Base-by-base conservation (phyloP, 2,329 filamentous ascomycete genomes). In the Lachnellula arida region DNA sequence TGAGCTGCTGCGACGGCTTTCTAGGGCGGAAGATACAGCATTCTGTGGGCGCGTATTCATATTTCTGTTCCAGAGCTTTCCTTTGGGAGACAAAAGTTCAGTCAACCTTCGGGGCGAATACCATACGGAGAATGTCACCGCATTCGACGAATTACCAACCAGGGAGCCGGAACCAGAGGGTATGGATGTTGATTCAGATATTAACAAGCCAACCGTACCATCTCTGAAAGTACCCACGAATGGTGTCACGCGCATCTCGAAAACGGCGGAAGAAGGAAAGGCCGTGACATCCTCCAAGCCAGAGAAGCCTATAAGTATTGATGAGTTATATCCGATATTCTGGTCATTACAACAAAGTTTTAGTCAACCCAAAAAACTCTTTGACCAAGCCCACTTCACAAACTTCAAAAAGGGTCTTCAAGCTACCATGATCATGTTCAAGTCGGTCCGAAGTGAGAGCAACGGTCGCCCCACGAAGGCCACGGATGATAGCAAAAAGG, bases 1-100 rank as follows among this genome's bases (percentile, higher is more conserved):
- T 71, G 94, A 97, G 73, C 79, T 99, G 15, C 78, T 99, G n/a
- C 86, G 93, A 37, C 83, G 94, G 46, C 79, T 99, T 2, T 97
- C 94, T n/a, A 84, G 94, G 55, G 93, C 94, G 4, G 92, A 97
- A 71, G 94, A 99, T 72, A 95, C 94, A 0, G 91, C 95, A 0
- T 99, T 99, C 70, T 99, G 94, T 68, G 94, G 94, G 15, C 84
- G 94, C 40, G 94, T 99, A 25, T 97, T 97, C 72, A 97, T 99
- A 61, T 99, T 97, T 72, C 84, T 99, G 69, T 99, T 97, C 72
- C 94, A 99, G 71, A 96, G 91, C 71, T 97, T 99, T 67, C 94
- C 94, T 1, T 78, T 99, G 0, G 93, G 93, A 34, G 95, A 99
- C 73, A 94, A 93, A 70, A 97, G 94, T 70, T 97, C 94, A 0